A percentile compares a stretch with the other conserved stretches of the same genome.
Evolutionary conservation across 768 basidiomycete species (phyloP).

Genomic region (Cystobasidium ongulense): DNA sequence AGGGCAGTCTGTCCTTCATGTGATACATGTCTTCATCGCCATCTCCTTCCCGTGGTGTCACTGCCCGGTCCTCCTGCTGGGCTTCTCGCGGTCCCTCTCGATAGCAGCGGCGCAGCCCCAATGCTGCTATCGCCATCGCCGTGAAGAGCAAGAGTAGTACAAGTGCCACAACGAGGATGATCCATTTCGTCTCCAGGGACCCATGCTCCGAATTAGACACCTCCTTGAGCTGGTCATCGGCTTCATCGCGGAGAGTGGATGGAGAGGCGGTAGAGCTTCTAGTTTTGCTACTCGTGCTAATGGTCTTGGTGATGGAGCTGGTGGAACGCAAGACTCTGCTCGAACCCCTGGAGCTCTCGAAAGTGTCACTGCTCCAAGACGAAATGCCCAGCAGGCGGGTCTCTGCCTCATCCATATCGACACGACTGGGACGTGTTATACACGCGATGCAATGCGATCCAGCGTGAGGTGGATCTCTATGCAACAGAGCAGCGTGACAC

Average conservation of each 20-base stretch:
- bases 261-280: background rate
- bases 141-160: conserved; percentile 11
- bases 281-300: background rate
- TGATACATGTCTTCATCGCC: background rate
- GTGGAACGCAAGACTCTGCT: too few relatives aligned
- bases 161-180: background rate
- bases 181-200: background rate
- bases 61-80: background rate
- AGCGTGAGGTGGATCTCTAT: too few relatives aligned
- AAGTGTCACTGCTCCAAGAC: background rate
- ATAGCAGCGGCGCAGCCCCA: background rate
- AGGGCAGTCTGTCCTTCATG: background rate
- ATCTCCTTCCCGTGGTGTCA: background rate
- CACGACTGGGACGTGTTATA: background rate
- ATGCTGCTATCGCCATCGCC: conserved; percentile 2
- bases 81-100: background rate
- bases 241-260: background rate
- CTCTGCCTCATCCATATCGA: background rate
- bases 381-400: background rate
- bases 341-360: background rate
- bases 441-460: background rate
- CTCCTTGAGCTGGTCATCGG: conserved; percentile 21
- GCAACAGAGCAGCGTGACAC: too few relatives aligned
- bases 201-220: background rate
- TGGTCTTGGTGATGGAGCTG: too few relatives aligned